Base-by-base conservation (phyloP, 75 land plant genomes). In the Pinus albicaulis region DNA sequence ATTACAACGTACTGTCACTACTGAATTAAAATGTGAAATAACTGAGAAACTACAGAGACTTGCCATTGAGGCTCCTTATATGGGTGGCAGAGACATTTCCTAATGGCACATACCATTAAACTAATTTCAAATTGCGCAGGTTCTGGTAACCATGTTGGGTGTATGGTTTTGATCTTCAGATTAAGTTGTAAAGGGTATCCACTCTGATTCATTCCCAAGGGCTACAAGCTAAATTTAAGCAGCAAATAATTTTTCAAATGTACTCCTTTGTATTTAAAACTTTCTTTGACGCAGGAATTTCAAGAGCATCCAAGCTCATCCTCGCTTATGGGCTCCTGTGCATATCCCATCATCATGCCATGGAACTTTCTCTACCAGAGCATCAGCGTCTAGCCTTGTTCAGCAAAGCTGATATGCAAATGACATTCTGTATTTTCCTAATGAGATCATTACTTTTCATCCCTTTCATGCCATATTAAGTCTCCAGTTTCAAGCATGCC, bases 251-350 rank as follows among this genome's bases (percentile, higher is more conserved):
- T 64, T 75, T 80, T 72, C 28, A 63, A 59, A 25, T 64, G 59
- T 74, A 62, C 64, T 72, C 84, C 80, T 79, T 84, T 63, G 44
- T 78, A 85, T 82, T 89, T 89, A 83, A 75, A 75, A 85, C 71
- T 82, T 87, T 90, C 87, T 90, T 90, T 90, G 87, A 57, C 84
- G 92, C 92, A 90, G 92, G 92, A 85, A 78, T 84, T 15, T 77
- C 72, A 48, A 82, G 85, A 75, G 73, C 77, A 61, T 65, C 72
- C 76, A 74, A 79, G 77, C 76, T 74, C 79, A 78, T 80, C 78
- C 55, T 55, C 76, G 87, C 53, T 48, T 11, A 48, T 48, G 53
- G 76, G 79, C 78, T 76, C 82, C 82, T 78, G 74, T 77, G 81
- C 90, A 76, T 78, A 66, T 66, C 36, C 81, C 82, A 80, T 72